Evolutionary conservation across 2,329 filamentous ascomycete genomes (phyloP).

Genomic region (Stagonosporopsis rhizophila): DNA sequence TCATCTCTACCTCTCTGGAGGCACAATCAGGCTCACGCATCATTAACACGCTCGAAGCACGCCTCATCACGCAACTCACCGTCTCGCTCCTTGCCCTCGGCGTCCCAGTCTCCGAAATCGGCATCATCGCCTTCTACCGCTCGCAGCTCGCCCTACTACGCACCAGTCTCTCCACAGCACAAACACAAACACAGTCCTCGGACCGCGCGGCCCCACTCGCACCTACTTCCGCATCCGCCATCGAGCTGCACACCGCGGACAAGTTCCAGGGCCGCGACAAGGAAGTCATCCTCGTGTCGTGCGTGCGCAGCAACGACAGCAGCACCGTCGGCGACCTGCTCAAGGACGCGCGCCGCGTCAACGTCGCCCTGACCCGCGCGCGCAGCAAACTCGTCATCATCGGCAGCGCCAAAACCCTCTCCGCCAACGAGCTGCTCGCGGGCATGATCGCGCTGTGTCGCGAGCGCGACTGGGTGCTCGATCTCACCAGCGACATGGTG

Average conservation of each 20-base stretch:
- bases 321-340: conserved; percentile 88
- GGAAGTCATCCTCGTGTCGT: conserved; percentile 84
- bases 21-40: conserved; percentile 79
- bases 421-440: conserved; percentile 73
- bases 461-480: conserved; percentile 77
- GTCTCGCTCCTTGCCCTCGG: conserved; percentile 78
- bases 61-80: conserved; percentile 79
- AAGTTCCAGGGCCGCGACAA: conserved; percentile 97
- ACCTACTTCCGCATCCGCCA: conserved; percentile 39
- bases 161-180: conserved; percentile 68
- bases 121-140: conserved; percentile 96
- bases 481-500: conserved; percentile 70
- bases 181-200: conserved; percentile 52
- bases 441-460: conserved; percentile 81
- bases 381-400: conserved; percentile 90
- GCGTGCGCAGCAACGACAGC: conserved; percentile 85
- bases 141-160: conserved; percentile 87
- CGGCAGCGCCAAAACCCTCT: conserved; percentile 80
- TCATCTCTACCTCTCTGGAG: conserved; percentile 70
- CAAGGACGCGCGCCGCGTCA: conserved; percentile 90
- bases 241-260: conserved; percentile 97
- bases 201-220: conserved; percentile 45
- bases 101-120: conserved; percentile 77
- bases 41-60: conserved; percentile 84
- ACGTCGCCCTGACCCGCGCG: conserved; percentile 92